Percentiles rank a stretch among this genome's conserved stretches.
These are phyloP conservation scores for Elsinoe australis DNA, from an alignment of 2,329 filamentous ascomycete genomes.

Conservation along the genomic window DNA sequence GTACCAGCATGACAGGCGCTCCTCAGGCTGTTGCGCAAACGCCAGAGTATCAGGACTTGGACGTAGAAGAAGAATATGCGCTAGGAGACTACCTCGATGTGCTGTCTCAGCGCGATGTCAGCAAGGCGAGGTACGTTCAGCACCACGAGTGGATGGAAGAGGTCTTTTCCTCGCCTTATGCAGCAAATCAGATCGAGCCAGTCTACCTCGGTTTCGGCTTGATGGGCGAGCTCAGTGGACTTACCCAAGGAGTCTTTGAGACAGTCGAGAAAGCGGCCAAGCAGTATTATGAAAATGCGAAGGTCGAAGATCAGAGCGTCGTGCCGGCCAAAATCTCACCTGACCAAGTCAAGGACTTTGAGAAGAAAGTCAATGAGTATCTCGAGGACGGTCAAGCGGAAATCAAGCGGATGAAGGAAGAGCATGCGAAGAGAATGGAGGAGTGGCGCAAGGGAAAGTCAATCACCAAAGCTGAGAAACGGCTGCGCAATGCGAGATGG, in stretches of 20 bases:
- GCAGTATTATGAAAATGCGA: conserved; percentile 74
- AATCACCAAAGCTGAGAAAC: conserved; percentile 66
- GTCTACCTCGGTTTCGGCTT: conserved; percentile 78
- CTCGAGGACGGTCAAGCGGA: conserved; percentile 68
- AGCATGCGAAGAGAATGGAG: conserved; percentile 68
- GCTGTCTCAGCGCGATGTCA: conserved; percentile 82
- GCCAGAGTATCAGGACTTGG: conserved; percentile 49
- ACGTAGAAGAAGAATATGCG: conserved; percentile 85
- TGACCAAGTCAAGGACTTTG: conserved; percentile 76
- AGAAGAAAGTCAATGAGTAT: conserved; percentile 65
- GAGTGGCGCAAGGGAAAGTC: conserved; percentile 63
- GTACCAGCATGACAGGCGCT: conserved; percentile 21
- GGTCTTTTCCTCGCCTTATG: conserved; percentile 82
- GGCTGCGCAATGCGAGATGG: conserved; percentile 60
- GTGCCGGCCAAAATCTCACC: conserved; percentile 50
- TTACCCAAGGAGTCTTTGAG: conserved; percentile 83
- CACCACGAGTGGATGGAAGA: conserved; percentile 99
- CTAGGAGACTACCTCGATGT: conserved; percentile 85
- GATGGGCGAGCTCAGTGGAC: conserved; percentile 65
- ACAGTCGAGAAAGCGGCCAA: conserved; percentile 54
- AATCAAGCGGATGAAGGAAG: conserved; percentile 73
- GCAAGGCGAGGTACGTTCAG: conserved; percentile 76
- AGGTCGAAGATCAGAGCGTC: conserved; percentile 53
- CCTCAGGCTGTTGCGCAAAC: conserved; percentile 27
- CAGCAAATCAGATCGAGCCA: conserved; percentile 74